Base-by-base conservation (phyloP, 495 filamentous ascomycete genomes). In the Rhypophila decipiens region DNA sequence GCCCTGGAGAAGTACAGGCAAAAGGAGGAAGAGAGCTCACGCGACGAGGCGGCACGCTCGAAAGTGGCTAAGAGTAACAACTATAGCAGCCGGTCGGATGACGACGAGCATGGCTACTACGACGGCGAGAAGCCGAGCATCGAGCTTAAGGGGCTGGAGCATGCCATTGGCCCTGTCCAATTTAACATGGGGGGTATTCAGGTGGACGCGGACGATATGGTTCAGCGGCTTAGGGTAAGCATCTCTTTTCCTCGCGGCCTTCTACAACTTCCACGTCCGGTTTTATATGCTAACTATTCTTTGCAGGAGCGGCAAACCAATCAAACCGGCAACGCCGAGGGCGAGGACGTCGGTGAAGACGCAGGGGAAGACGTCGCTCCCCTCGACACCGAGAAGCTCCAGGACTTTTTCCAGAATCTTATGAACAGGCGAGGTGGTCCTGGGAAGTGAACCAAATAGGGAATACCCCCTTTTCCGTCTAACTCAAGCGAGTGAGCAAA, bases 111-210 rank as follows among this genome's bases (percentile, higher is more conserved):
- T 4, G 20, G 24, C 19, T 9, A 40, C 38, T n/a, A 15, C n/a
- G 15, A 37, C 18, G 35, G n/a, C 5, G 15, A 37, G 8, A 15
- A 5, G 5, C 7, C 15, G 12, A 17, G 35, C 35, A 10, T 13
- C 2, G 82, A 58, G 77, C 80, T 47, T 33, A 73, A 75, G 47
- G 84, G 94, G 39, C 84, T 82, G 56, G 88, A 95, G 59, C 88
- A 96, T 52, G n/a, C n/a, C n/a, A 95, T 96, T 50, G 91, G 91
- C 0, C 90, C 90, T 2, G 89, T 96, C 49, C 90, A 96, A 56
- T 95, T 96, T 66, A 97, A 97, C 59, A 88, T 96, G 77, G 91
- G 90, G 18, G 91, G 91, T 46, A 96, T 97, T 46, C 90, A 96
- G 59, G 88, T 96, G 8, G 89, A 97, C 67, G 90, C 90, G 8